Conservation (phyloP, 164 flowering plant species). For the Annona squamosa region DNA sequence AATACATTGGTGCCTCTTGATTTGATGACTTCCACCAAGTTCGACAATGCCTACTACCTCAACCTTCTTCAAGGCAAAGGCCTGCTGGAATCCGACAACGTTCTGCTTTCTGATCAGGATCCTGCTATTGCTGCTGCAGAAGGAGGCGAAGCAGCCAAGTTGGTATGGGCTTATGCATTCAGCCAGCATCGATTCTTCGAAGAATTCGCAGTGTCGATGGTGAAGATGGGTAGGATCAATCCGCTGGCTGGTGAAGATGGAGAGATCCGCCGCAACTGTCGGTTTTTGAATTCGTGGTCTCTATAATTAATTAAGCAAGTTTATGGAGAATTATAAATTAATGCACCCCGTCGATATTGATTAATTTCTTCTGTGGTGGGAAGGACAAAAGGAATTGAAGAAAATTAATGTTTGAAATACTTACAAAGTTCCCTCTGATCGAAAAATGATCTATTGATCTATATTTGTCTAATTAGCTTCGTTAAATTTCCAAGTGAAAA, state of each 20-base stretch:
- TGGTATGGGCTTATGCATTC: constrained; percentile 10
- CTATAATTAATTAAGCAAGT: neutral
- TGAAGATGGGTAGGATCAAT: constrained; percentile 76
- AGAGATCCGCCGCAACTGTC: constrained; percentile 54
- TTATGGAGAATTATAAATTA: no score
- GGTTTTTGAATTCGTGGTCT: constrained; percentile 27
- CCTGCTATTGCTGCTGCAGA: neutral
- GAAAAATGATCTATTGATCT: no score
- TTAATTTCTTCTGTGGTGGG: no score
- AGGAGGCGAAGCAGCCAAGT: constrained; percentile 24
- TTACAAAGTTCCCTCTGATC: no score
- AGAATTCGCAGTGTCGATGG: constrained; percentile 42
- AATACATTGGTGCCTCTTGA: constrained; percentile 41
- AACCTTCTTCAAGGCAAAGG: constrained; percentile 59
- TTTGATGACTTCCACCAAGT: constrained; percentile 40
- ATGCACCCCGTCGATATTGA: no score
- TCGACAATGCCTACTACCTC: constrained; percentile 56
- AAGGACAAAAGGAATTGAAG: no score
- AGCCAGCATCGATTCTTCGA: constrained; percentile 31
- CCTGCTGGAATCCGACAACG: constrained; percentile 50
- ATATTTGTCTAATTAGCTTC: no score
- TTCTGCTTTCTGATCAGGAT: constrained; percentile 35
- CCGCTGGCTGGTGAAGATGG: constrained; percentile 55
- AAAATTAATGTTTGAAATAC: no score
- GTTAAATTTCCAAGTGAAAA: no score